These are phyloP conservation scores for Apiotrichum domesticum DNA, from an alignment of 1,284 basidiomycete species.

Conservation along the genomic window DNA sequence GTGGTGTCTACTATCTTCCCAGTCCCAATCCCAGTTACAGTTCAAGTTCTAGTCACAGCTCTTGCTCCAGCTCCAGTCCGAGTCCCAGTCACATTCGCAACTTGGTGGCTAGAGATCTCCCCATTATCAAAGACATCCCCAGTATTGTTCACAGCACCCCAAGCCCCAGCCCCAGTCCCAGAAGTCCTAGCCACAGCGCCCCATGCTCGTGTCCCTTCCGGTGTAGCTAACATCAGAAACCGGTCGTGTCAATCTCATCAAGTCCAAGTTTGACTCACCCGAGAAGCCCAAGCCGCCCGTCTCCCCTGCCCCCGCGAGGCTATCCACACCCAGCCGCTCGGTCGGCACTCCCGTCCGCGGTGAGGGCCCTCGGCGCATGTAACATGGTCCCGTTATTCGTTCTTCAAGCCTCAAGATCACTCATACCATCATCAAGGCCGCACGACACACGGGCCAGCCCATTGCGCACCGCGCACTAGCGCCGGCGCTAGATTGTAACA, in stretches of 20 bases:
- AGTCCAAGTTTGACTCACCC: neutral
- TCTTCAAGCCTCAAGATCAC: neutral
- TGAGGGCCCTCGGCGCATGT: neutral
- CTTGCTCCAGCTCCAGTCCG: too few species aligned
- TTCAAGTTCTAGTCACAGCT: too few species aligned
- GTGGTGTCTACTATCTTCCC: too few species aligned
- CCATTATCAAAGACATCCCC: neutral
- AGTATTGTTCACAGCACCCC: neutral
- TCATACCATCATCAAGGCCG: too few species aligned
- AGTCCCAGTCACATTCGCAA: too few species aligned
- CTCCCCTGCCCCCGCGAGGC: neutral
- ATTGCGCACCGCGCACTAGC: too few species aligned
- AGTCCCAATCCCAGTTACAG: too few species aligned
- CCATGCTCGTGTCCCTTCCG: neutral
- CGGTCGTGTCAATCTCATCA: neutral
- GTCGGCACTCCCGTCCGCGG: neutral
- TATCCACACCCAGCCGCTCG: neutral
- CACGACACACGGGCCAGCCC: too few species aligned
- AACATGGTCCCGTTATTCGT: neutral
- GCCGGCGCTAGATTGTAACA: too few species aligned
- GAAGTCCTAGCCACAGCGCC: neutral
- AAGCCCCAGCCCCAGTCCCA: too few species aligned
- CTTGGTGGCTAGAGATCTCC: neutral
- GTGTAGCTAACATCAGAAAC: neutral
- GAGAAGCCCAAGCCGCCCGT: neutral